Evolutionary conservation across 2,329 filamentous ascomycete species (phyloP).

Genomic region (Fusarium udum): DNA sequence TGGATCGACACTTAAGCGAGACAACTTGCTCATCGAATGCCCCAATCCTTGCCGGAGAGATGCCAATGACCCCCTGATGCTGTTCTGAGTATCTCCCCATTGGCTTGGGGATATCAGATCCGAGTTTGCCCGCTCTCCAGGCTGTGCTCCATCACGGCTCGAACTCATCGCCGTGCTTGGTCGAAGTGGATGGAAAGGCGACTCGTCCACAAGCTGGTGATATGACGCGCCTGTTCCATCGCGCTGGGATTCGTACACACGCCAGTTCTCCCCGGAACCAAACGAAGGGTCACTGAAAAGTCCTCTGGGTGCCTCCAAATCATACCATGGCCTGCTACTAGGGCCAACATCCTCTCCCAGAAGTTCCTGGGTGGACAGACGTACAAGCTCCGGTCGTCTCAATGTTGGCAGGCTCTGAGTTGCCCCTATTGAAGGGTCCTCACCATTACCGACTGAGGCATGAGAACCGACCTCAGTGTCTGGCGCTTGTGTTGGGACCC

Average conservation of each 20-base stretch:
- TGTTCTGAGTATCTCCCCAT: slow-evolving; percentile 40
- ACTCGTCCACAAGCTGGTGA: slow-evolving; percentile 47
- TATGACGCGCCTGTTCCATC: slow-evolving; percentile 46
- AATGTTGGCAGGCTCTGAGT: slow-evolving; percentile 40
- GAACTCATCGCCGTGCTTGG: slow-evolving; percentile 36
- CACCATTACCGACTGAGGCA: background rate
- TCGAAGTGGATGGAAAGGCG: slow-evolving; percentile 53
- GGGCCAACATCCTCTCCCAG: slow-evolving; percentile 21
- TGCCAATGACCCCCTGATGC: slow-evolving; percentile 29
- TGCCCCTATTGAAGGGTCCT: slow-evolving; percentile 25
- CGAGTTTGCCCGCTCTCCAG: slow-evolving; percentile 34
- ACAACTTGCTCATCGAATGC: slow-evolving; percentile 18
- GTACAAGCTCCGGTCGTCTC: slow-evolving; percentile 38
- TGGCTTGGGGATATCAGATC: slow-evolving; percentile 40
- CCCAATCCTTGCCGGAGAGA: slow-evolving; percentile 27
- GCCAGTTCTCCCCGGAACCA: slow-evolving; percentile 52
- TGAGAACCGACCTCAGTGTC: background rate
- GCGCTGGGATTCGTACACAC: slow-evolving; percentile 41
- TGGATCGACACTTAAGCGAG: slow-evolving; percentile 25
- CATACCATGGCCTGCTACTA: slow-evolving; percentile 39
- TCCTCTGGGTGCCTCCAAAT: slow-evolving; percentile 38
- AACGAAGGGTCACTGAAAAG: slow-evolving; percentile 47
- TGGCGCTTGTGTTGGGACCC: slow-evolving; percentile 17
- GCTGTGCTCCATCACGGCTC: slow-evolving; percentile 30
- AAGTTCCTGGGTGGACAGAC: slow-evolving; percentile 36